Evolutionary conservation across 768 basidiomycete species (phyloP).

Genomic region (Amanita rimosa): DNA sequence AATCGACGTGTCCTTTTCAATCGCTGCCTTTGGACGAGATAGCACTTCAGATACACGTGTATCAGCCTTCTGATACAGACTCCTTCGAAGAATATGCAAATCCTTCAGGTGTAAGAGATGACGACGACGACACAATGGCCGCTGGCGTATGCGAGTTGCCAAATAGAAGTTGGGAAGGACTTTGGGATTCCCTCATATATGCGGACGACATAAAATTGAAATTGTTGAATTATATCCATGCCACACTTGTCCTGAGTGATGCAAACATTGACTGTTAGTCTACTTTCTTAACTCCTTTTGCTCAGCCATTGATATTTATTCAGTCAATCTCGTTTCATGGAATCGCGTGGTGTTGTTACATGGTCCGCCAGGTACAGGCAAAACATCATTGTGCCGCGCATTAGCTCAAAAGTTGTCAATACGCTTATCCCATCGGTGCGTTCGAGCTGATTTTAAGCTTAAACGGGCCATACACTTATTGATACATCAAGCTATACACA

Average conservation of each 20-base stretch:
- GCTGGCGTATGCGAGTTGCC: conserved; percentile 89
- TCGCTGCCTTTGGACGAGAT: conserved; percentile 46
- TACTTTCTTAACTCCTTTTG: conserved; percentile 3
- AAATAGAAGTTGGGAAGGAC: conserved; percentile 70
- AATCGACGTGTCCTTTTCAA: conserved; percentile 47
- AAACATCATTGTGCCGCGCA: conserved; percentile 90
- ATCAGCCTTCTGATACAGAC: conserved; percentile 64
- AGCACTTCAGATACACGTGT: conserved; percentile 75
- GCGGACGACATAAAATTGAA: conserved; percentile 72
- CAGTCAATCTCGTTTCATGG: conserved; percentile 90
- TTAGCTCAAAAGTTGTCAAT: conserved; percentile 93
- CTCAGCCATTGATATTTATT: conserved; percentile 3
- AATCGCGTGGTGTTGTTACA: conserved; percentile 91
- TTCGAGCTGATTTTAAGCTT: conserved; percentile 1
- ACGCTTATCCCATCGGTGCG: conserved; percentile 73
- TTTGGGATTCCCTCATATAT: conserved; percentile 93
- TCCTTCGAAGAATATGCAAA: conserved; percentile 66
- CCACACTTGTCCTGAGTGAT: conserved; percentile 88
- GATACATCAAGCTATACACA: conserved; percentile 61
- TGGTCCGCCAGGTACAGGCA: conserved; percentile 96
- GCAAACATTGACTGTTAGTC: conserved; percentile 72
- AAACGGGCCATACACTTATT: neutral
- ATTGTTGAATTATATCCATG: conserved; percentile 89
- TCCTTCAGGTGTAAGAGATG: conserved; percentile 34
- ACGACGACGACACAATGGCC: conserved; percentile 74